A percentile compares a stretch with the other conserved stretches of the same genome.
phyloP scores from a whole-genome alignment of 768 basidiomycete genomes.

The Lactarius sp. region DNA sequence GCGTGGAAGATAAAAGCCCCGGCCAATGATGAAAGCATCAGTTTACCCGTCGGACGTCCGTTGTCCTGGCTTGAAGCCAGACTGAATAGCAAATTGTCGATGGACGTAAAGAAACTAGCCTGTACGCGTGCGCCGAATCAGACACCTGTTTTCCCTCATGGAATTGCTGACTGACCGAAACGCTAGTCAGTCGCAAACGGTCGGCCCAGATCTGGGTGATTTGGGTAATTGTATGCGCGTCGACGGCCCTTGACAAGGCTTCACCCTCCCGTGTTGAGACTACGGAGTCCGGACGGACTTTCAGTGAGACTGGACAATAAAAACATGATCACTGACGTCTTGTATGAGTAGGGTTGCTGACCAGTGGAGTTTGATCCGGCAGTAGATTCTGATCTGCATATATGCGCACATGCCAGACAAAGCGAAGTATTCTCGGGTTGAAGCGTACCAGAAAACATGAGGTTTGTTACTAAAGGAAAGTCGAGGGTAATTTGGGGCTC shows the following conservation, averaged over 20 bases:
- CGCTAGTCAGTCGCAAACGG: slow-evolving; percentile 19
- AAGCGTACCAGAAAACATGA: slow-evolving; percentile 7
- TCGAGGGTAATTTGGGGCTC: no score
- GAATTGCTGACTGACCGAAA: slow-evolving; percentile 10
- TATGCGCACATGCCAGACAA: neutral
- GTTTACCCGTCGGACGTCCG: neutral
- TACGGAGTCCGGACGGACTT: neutral
- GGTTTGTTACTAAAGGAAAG: neutral
- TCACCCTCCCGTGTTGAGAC: neutral
- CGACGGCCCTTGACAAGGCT: neutral
- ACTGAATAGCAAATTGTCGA: slow-evolving; percentile 18
- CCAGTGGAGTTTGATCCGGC: neutral
- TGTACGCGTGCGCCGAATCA: neutral
- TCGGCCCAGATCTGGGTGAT: slow-evolving; percentile 20
- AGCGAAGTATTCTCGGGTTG: neutral
- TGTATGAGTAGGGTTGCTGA: neutral
- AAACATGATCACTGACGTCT: neutral
- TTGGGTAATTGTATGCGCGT: slow-evolving; percentile 5
- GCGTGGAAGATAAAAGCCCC: slow-evolving; percentile 25
- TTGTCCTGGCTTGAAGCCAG: neutral
- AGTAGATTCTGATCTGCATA: neutral
- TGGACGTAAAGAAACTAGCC: slow-evolving; percentile 23
- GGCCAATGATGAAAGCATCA: slow-evolving; percentile 13
- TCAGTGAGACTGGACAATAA: neutral
- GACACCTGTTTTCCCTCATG: neutral